A percentile compares a stretch with the other conserved stretches of the same genome.
Conservation (phyloP, 306 rosid genomes). For the Arachis stenosperma region DNA sequence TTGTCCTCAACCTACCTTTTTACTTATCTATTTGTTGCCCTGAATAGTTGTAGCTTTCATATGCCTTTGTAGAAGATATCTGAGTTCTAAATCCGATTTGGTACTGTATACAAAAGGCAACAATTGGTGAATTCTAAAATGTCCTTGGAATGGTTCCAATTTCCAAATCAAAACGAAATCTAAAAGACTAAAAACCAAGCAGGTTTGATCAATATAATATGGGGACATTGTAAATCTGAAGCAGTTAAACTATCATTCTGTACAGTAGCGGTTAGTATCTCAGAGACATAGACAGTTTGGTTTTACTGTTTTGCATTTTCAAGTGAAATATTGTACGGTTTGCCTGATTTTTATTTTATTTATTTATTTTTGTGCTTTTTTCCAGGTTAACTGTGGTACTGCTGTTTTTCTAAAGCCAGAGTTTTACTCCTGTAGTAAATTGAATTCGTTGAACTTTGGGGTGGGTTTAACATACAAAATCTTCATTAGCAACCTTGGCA, state of each 20-base stretch:
- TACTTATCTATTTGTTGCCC: background rate
- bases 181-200: conserved; percentile 14
- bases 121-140: background rate
- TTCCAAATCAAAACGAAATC: conserved; percentile 21
- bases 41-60: conserved; percentile 1
- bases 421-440: conserved; percentile 35
- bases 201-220: conserved; percentile 47
- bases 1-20: background rate
- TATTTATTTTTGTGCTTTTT: background rate
- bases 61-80: background rate
- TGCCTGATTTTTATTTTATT: background rate
- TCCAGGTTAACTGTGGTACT: conserved; percentile 48
- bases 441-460: conserved; percentile 42
- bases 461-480: conserved; percentile 47
- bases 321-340: conserved; percentile 1
- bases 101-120: background rate
- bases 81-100: no score
- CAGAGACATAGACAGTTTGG: background rate
- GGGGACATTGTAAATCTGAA: conserved; percentile 39
- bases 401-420: conserved; percentile 40
- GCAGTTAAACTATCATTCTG: conserved; percentile 44
- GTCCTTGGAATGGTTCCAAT: background rate
- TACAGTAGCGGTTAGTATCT: conserved; percentile 1
- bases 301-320: conserved; percentile 6
- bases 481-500: conserved; percentile 47